These are phyloP conservation scores for Aspergillus melleus DNA, from an alignment of 2,329 filamentous ascomycete genomes.

Conservation along the genomic window DNA sequence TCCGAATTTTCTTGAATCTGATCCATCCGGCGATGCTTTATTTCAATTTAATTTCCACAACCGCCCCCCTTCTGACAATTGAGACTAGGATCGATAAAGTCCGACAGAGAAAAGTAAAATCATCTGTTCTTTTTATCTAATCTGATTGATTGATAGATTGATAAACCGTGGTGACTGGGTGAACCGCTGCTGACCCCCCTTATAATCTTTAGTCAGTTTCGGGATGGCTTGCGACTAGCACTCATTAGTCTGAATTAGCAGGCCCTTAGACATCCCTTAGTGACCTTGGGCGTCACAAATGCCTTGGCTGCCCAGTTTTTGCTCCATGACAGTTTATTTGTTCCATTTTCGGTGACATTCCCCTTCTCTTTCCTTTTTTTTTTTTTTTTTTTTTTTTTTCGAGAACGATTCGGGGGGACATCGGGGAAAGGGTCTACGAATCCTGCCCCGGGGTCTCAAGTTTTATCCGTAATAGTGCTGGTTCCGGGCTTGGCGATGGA, in stretches of 20 bases:
- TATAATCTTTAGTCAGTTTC: not conserved
- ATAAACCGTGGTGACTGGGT: constrained; percentile 3
- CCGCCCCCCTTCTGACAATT: no score
- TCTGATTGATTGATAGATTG: constrained; percentile 19
- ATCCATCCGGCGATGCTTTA: no score
- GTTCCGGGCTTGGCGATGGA: no score
- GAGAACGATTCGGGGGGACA: not conserved
- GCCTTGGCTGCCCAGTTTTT: no score
- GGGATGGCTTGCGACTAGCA: no score
- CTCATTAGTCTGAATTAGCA: no score
- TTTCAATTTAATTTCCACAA: no score
- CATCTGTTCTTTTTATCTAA: constrained; percentile 15
- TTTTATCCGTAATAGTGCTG: no score
- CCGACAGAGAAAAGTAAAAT: not conserved
- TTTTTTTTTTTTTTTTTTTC: not conserved
- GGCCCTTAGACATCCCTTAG: not conserved
- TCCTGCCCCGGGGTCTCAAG: no score
- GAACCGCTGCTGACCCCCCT: not conserved
- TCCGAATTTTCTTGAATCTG: not conserved
- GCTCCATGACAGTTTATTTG: no score
- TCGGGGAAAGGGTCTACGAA: not conserved
- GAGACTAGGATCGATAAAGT: not conserved
- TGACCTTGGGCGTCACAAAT: not conserved
- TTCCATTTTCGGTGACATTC: no score
- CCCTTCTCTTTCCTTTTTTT: not conserved